Conservation (phyloP, 345 rosid species). For the Balakata baccata region DNA sequence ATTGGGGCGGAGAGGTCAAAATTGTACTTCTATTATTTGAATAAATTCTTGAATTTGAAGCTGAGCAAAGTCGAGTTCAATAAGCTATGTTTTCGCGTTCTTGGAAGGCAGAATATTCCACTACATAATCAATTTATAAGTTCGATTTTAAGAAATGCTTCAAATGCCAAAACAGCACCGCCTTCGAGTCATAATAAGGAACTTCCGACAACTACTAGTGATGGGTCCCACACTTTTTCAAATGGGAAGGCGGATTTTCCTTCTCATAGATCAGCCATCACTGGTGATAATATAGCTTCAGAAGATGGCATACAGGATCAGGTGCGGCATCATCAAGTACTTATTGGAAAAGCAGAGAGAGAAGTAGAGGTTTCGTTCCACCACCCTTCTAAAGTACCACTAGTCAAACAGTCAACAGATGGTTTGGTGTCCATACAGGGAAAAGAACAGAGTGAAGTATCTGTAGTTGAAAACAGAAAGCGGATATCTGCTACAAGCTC, state of each 20-base stretch:
- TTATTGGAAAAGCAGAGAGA: conserved; percentile 14
- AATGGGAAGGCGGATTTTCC: conserved; percentile 32
- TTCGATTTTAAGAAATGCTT: conserved; percentile 44
- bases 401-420: conserved; percentile 12
- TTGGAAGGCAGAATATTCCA: conserved; percentile 41
- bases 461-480: conserved; percentile 19
- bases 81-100: conserved; percentile 30
- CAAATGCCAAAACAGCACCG: conserved; percentile 32
- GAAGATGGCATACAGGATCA: conserved; percentile 15
- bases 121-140: conserved; percentile 44
- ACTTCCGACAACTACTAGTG: conserved; percentile 13
- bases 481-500: conserved; percentile 24
- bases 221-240: conserved; percentile 16
- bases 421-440: conserved; percentile 21
- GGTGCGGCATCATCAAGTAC: conserved; percentile 41
- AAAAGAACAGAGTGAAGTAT: conserved; percentile 18
- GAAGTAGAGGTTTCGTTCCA: conserved; percentile 16
- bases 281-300: conserved; percentile 13
- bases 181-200: conserved; percentile 18
- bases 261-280: conserved; percentile 16
- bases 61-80: conserved; percentile 37
- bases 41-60: conserved; percentile 36
- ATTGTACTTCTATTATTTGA: conserved; percentile 35
- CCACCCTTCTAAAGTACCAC: conserved; percentile 8
- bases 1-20: conserved; percentile 38